Conservation (phyloP, 352 stramenopile genomes). For the Globisporangium perplexum region DNA sequence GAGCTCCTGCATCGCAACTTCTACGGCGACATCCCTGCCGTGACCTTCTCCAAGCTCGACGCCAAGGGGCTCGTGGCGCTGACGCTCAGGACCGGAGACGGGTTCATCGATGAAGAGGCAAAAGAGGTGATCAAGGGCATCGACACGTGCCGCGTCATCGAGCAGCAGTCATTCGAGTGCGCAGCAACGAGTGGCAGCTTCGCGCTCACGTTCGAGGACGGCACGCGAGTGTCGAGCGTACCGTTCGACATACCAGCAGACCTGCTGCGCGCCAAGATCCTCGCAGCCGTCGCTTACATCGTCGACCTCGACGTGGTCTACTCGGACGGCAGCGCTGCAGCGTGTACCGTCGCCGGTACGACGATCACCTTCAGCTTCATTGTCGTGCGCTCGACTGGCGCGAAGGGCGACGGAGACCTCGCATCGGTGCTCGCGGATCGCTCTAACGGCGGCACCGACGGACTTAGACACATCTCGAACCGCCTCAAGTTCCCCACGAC, state of each 20-base stretch:
- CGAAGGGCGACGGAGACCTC: constrained; percentile 47
- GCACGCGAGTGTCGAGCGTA: constrained; percentile 31
- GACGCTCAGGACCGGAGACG: constrained; percentile 33
- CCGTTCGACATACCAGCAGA: constrained; percentile 36
- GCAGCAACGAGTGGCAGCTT: constrained; percentile 63
- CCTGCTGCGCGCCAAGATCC: constrained; percentile 32
- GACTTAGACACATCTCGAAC: constrained; percentile 58
- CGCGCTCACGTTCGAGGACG: constrained; percentile 60
- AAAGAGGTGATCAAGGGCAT: constrained; percentile 70
- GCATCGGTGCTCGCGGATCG: constrained; percentile 35
- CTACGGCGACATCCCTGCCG: constrained; percentile 52
- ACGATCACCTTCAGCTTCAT: constrained; percentile 61
- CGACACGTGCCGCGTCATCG: constrained; percentile 58
- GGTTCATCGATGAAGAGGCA: constrained; percentile 56
- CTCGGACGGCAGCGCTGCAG: constrained; percentile 19
- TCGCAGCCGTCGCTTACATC: constrained; percentile 45
- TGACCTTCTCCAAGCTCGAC: constrained; percentile 52
- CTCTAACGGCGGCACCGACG: constrained; percentile 43
- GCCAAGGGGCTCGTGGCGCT: constrained; percentile 40
- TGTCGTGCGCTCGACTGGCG: constrained; percentile 35
- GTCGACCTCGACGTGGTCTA: constrained; percentile 58
- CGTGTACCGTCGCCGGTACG: constrained; percentile 47
- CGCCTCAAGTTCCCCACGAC: constrained; percentile 43
- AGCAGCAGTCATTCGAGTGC: constrained; percentile 58
- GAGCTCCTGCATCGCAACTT: constrained; percentile 46